Conservation (phyloP, 495 filamentous ascomycete species). For the Trichoderma virens region DNA sequence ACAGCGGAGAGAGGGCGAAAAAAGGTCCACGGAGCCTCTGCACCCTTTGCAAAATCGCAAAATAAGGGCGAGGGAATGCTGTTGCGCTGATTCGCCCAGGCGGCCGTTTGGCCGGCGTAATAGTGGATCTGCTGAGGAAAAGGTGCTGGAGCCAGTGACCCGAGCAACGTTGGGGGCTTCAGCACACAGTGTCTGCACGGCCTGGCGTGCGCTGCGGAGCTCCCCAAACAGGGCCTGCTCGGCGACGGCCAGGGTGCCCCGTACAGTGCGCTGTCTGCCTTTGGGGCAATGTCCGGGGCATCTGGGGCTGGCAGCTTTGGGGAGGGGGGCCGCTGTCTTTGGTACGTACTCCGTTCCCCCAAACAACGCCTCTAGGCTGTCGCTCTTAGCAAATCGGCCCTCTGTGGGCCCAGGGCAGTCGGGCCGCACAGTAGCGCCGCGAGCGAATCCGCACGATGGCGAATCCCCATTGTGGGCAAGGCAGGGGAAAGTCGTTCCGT, state of each 20-base stretch:
- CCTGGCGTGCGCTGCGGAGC: neutral
- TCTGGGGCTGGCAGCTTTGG: constrained; percentile 1
- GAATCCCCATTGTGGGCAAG: neutral
- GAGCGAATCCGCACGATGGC: constrained; percentile 5
- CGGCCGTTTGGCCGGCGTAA: constrained; percentile 49
- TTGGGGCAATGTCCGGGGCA: neutral
- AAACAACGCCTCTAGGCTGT: neutral
- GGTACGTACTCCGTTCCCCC: neutral
- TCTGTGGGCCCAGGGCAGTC: neutral
- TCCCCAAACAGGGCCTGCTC: neutral
- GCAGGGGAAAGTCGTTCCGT: neutral
- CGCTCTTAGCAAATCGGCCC: neutral
- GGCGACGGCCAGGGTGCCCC: neutral
- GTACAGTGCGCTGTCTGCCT: neutral
- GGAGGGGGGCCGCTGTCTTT: neutral
- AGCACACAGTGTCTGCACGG: neutral
- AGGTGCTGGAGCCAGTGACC: constrained; percentile 19
- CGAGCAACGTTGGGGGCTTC: neutral
- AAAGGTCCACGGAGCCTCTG: neutral
- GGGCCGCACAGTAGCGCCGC: constrained; percentile 9
- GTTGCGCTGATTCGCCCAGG: constrained; percentile 11
- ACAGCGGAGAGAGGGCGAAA: neutral
- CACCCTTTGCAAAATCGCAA: neutral
- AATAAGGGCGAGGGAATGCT: constrained; percentile 6
- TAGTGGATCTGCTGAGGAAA: constrained; percentile 37